Base-by-base conservation (phyloP, 768 basidiomycete genomes). In the Xanthoconium purpureum region DNA sequence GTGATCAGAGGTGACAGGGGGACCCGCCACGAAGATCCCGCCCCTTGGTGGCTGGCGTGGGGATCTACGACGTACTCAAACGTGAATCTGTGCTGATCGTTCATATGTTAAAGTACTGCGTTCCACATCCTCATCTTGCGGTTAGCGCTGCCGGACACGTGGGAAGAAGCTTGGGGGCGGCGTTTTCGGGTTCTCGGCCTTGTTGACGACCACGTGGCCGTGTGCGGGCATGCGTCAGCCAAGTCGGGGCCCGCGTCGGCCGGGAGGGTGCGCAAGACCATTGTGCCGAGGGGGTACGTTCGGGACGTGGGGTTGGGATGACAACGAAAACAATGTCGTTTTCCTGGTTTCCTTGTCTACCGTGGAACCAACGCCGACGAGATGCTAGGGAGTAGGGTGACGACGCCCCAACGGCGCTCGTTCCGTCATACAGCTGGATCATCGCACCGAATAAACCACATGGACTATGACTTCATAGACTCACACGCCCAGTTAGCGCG, bases 1-100 rank as follows among this genome's bases (percentile, higher is more conserved):
- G 33, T 47, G 45, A 47, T 30, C 29, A 43, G 0, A n/a, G 52
- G 63, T 56, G 63, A 40, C 59, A 48, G 62, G 62, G 62, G 62
- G 63, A 40, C 55, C 14, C 13, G 35, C 18, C 12, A 24, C 18
- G 50, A 65, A 53, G 59, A 64, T 64, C 55, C 18, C 30, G 29
- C 36, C 37, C n/a, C 49, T n/a, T n/a, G n/a, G n/a, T n/a, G n/a
- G 20, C 47, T n/a, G 10, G 46, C 40, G 39, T 8, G 29, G 30
- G 42, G 57, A 60, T 59, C 57, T 48, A 29, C 57, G 13, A 18
- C 38, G 4, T 15, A 48, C 40, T 33, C 50, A 40, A 55, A 46
- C 32, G 61, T 42, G 61, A 63, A 59, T 59, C 61, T 60, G 24
- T 12, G 51, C 46, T 36, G 57, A 58, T 62, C 61, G 33, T 14